Base-by-base conservation (phyloP, 2,329 filamentous ascomycete genomes). In the Monosporascus cannonballus region DNA sequence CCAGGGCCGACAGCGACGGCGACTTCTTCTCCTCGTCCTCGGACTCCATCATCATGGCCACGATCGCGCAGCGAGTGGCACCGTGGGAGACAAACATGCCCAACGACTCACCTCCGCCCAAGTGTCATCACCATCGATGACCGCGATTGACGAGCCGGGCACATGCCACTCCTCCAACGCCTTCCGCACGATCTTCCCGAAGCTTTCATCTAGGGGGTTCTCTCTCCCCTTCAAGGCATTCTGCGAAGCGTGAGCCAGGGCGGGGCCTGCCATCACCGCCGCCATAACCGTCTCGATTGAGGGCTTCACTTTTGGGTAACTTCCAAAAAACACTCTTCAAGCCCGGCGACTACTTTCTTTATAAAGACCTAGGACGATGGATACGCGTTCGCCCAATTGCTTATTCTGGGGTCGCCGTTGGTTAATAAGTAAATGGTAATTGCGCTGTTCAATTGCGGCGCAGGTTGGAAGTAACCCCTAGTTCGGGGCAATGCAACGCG, bases 31-130 rank as follows among this genome's bases (percentile, higher is more conserved):
- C 53, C 55, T 69, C 64, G 50, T 73, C 68, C n/a, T 73, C 68
- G 18, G 74, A 69, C 24, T 71, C 69, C 7, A 82, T 71, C 11
- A 82, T 68, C 1, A 76, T 64, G 1, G 75, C 69, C 3, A 85
- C 62, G 2, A 71, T 64, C 2, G 77, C 75, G 27, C 9, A 4
- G 9, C 11, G 27, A 30, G 9, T 30, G 27, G 9, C 9, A 11
- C 27, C 27, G 9, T 11, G 9, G 27, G n/a, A 24, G 36, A 37
- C 17, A 24, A 47, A 46, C 37, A 22, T 42, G 36, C n/a, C 30
- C 15, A 20, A 11, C 4, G 38, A 57, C 66, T 56, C 54, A 74
- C 74, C 61, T 72, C 63, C 4, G 70, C 59, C 61, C 66, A 73
- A 6, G 69, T 72, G 4, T 71, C 56, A 14, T 76, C 66, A 2